These are phyloP conservation scores for Schizophyllum amplum DNA, from an alignment of 1,284 basidiomycete species.

Conservation along the genomic window DNA sequence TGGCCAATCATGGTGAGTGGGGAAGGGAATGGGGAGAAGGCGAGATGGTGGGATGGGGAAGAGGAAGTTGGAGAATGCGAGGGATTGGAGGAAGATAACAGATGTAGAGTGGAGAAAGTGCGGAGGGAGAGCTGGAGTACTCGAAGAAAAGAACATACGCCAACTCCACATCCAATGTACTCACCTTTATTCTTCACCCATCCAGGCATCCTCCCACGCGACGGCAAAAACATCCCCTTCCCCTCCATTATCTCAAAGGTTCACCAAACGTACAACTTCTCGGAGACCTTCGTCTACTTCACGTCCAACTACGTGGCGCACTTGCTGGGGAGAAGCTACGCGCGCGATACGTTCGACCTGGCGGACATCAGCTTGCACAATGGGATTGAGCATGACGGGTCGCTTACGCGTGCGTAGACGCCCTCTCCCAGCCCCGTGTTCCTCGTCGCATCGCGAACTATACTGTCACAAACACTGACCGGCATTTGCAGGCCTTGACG, in stretches of 20 bases:
- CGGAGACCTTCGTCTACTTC: constrained; percentile 1
- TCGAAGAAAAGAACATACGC: no score
- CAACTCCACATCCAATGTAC: no score
- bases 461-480: background rate
- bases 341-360: constrained; percentile 1
- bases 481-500: constrained; percentile 46
- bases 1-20: constrained; percentile 65
- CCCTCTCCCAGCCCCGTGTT: no score
- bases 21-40: background rate
- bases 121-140: no score
- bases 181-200: no score
- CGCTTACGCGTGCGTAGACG: constrained; percentile 54
- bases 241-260: background rate
- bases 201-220: background rate
- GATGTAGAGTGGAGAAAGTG: no score
- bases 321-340: constrained; percentile 3
- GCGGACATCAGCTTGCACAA: constrained; percentile 61
- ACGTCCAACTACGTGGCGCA: background rate
- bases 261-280: constrained; percentile 1
- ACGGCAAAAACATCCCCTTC: constrained; percentile 4
- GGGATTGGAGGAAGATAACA: no score
- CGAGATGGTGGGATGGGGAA: no score
- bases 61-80: no score
- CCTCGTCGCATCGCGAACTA: background rate
- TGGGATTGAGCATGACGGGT: constrained; percentile 73